Percentiles rank a stretch among this genome's conserved stretches.
These are phyloP conservation scores for Hypericum androsaemum DNA, from an alignment of 345 rosid genomes.

Conservation along the genomic window DNA sequence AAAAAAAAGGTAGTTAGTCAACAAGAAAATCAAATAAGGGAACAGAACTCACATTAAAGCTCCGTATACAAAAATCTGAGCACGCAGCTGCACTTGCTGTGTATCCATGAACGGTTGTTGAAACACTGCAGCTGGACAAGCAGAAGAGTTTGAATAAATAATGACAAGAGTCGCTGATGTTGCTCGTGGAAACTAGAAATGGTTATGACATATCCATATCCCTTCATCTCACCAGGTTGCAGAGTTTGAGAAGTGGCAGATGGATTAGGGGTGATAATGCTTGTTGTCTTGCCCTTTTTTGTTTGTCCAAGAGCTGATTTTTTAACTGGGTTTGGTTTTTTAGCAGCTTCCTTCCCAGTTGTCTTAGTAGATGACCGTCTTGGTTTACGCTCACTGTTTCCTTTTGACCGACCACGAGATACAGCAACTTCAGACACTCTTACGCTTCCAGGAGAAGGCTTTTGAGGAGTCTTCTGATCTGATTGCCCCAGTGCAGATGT, in stretches of 20 bases:
- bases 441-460: constrained; percentile 26
- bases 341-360: constrained; percentile 48
- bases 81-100: constrained; percentile 98
- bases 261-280: constrained; percentile 29
- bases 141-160: constrained; percentile 58
- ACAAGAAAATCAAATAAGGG: not conserved
- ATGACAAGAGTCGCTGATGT: constrained; percentile 38
- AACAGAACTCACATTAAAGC: constrained; percentile 66
- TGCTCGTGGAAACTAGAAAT: constrained; percentile 26
- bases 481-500: constrained; percentile 34
- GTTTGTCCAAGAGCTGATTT: constrained; percentile 30
- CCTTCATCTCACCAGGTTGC: constrained; percentile 55
- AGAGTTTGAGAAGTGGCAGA: constrained; percentile 35
- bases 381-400: constrained; percentile 58
- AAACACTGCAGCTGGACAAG: constrained; percentile 41
- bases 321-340: constrained; percentile 40
- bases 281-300: constrained; percentile 29
- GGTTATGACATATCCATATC: constrained; percentile 37
- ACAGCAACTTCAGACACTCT: constrained; percentile 26
- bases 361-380: constrained; percentile 57
- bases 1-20: not conserved
- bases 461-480: constrained; percentile 31
- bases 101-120: constrained; percentile 90
- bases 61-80: constrained; percentile 98
- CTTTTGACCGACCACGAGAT: constrained; percentile 33